Evolutionary conservation across 129 eudicot genomes (phyloP).

Genomic region (Lactuca saligna): DNA sequence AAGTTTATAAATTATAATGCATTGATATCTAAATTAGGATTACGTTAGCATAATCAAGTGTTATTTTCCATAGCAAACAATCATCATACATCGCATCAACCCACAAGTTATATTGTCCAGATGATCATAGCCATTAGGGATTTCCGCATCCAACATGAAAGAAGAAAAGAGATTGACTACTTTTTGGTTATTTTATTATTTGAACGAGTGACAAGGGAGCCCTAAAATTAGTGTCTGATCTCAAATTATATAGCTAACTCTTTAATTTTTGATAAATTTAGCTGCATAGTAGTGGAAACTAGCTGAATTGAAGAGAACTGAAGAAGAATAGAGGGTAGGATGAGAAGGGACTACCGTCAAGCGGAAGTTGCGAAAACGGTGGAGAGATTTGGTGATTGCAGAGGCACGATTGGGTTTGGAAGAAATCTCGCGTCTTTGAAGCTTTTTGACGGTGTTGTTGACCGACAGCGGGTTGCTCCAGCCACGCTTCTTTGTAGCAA

Average conservation of each 20-base stretch:
- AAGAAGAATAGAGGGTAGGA: constrained; percentile 17
- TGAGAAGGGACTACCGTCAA: constrained; percentile 22
- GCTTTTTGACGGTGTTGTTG: constrained; percentile 35
- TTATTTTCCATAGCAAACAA: background rate
- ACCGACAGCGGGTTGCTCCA: constrained; percentile 16
- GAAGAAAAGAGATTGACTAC: background rate
- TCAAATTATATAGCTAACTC: constrained; percentile 3
- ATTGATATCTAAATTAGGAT: constrained; percentile 9
- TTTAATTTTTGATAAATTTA: background rate
- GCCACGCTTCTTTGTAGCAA: constrained; percentile 29
- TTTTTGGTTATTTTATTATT: background rate
- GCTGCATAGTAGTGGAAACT: background rate
- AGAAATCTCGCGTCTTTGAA: constrained; percentile 35
- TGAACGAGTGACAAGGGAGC: background rate
- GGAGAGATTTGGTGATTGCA: constrained; percentile 26
- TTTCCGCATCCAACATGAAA: background rate
- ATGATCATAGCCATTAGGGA: constrained; percentile 12
- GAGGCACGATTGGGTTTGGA: constrained; percentile 29
- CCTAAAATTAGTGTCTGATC: background rate
- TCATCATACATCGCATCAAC: constrained; percentile 6
- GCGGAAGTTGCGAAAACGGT: constrained; percentile 31
- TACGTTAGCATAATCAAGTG: constrained; percentile 8
- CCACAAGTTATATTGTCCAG: constrained; percentile 3
- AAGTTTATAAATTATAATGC: background rate
- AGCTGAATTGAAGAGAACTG: background rate